Evolutionary conservation across 495 filamentous ascomycete genomes (phyloP).

Genomic region (Penicillium manginii): DNA sequence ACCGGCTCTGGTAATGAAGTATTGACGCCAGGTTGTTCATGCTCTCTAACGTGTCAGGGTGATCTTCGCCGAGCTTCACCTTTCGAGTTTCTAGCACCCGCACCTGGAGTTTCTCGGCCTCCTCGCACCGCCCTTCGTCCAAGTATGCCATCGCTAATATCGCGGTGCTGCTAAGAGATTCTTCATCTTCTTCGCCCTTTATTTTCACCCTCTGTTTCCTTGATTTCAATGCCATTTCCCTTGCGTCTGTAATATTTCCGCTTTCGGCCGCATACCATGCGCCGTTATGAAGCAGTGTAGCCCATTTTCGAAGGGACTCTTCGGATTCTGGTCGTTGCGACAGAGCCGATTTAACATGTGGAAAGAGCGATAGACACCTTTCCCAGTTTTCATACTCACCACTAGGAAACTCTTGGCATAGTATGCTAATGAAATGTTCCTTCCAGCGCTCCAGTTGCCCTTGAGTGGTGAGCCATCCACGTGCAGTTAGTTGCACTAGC

Average conservation of each 20-base stretch:
- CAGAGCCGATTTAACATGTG: neutral
- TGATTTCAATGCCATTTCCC: neutral
- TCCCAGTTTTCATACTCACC: slow-evolving; percentile 11
- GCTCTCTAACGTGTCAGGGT: neutral
- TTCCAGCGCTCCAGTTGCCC: slow-evolving; percentile 33
- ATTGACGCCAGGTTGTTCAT: slow-evolving; percentile 3
- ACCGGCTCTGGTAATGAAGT: neutral
- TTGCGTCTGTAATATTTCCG: neutral
- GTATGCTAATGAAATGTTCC: neutral
- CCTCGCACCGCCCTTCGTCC: neutral
- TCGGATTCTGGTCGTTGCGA: slow-evolving; percentile 5
- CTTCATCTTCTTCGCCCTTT: neutral
- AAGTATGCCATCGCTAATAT: neutral
- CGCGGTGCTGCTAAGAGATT: neutral
- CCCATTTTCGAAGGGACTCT: neutral
- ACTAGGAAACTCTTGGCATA: neutral
- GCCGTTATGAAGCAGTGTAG: slow-evolving; percentile 3
- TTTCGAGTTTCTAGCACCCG: neutral
- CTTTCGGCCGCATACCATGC: neutral
- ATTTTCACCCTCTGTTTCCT: neutral
- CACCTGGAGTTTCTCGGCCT: slow-evolving; percentile 7
- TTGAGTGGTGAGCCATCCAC: slow-evolving; percentile 5
- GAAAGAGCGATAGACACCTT: neutral
- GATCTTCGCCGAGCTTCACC: neutral
- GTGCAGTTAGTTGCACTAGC: neutral